A percentile compares a stretch with the other conserved stretches of the same genome.
Conservation (phyloP, 2,329 filamentous ascomycete species). For the Hypoxylon rubiginosum region DNA sequence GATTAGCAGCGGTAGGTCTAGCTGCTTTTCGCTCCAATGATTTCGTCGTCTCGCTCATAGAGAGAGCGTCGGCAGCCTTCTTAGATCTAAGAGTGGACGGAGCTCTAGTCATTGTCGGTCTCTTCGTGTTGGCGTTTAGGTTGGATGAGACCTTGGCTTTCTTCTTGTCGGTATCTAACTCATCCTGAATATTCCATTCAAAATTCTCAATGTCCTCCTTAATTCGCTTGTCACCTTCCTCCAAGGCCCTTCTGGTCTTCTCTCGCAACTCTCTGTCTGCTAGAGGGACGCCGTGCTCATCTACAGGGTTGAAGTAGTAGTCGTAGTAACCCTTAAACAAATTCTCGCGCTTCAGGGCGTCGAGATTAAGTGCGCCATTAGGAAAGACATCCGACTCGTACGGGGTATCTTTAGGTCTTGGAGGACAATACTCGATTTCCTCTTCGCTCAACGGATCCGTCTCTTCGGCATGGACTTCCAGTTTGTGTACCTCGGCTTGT, state of each 20-base stretch:
- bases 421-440: conserved; percentile 92
- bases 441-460: conserved; percentile 67
- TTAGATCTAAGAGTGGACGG: conserved; percentile 69
- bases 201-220: conserved; percentile 74
- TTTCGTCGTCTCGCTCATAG: conserved; percentile 56
- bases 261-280: conserved; percentile 72
- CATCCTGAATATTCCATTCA: conserved; percentile 70
- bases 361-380: conserved; percentile 67
- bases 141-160: conserved; percentile 36
- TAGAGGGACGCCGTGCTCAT: conserved; percentile 74
- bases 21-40: conserved; percentile 49
- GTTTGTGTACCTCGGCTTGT: conserved; percentile 68
- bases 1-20: conserved; percentile 45
- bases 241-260: conserved; percentile 63
- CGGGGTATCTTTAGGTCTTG: conserved; percentile 73
- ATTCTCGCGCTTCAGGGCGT: conserved; percentile 70
- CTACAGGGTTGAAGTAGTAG: conserved; percentile 73
- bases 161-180: conserved; percentile 58
- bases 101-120: conserved; percentile 44
- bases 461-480: conserved; percentile 72
- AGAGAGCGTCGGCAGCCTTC: conserved; percentile 67
- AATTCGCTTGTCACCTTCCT: conserved; percentile 75
- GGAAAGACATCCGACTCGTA: conserved; percentile 80
- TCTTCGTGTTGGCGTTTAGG: conserved; percentile 23
- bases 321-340: conserved; percentile 72